Conservation (phyloP, 192 early-diverging fungal genomes). For the Cetraspora pellucida region DNA sequence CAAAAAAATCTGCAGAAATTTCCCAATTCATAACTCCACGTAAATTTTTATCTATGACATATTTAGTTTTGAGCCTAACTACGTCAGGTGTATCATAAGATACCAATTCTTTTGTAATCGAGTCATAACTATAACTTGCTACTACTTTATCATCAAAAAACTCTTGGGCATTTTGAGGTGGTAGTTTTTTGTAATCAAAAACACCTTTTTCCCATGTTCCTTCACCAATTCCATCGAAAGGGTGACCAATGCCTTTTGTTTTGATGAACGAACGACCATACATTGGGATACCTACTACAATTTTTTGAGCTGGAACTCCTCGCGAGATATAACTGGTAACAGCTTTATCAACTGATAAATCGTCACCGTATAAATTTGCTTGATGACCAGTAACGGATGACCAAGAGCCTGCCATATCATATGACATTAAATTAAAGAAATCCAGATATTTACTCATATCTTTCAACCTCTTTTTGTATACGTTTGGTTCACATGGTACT, state of each 20-base stretch:
- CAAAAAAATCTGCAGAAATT: conserved; percentile 53
- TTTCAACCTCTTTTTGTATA: conserved; percentile 63
- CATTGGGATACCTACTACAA: conserved; percentile 88
- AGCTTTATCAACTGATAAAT: conserved; percentile 66
- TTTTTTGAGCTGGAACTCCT: conserved; percentile 80
- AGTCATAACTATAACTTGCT: conserved; percentile 83
- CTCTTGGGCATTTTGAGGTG: conserved; percentile 60
- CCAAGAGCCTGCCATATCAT: conserved; percentile 76
- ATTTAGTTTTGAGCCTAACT: conserved; percentile 67
- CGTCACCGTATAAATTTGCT: conserved; percentile 73
- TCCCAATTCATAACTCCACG: conserved; percentile 87
- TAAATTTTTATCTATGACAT: conserved; percentile 56
- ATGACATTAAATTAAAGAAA: conserved; percentile 91
- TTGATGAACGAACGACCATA: conserved; percentile 94
- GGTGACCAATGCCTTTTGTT: conserved; percentile 67
- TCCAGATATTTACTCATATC: conserved; percentile 71
- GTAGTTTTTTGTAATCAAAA: conserved; percentile 87
- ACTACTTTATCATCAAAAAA: conserved; percentile 77
- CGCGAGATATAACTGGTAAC: conserved; percentile 68
- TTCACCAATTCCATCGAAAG: conserved; percentile 70
- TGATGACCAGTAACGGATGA: conserved; percentile 78
- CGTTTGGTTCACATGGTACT: conserved; percentile 61
- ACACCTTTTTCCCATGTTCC: conserved; percentile 91
- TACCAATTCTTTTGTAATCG: conserved; percentile 65
- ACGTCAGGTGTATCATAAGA: conserved; percentile 80